phyloP scores from a whole-genome alignment of 768 basidiomycete species.

The Boletus pseudopeckii region DNA sequence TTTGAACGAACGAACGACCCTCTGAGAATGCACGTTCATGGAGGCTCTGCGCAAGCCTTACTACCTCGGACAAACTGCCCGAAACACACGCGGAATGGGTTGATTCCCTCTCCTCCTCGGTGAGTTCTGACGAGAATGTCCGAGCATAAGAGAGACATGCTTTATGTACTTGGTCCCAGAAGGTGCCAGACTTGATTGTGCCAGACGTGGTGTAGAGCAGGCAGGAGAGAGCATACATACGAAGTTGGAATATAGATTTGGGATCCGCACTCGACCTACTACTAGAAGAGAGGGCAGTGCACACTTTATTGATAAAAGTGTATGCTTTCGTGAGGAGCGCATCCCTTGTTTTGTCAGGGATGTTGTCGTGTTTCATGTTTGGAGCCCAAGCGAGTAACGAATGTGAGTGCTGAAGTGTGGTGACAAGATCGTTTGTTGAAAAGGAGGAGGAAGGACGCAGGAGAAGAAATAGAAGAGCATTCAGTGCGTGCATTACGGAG shows the following conservation, averaged over 20 bases:
- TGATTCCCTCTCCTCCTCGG: slow-evolving; percentile 27
- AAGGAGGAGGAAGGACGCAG: slow-evolving; percentile 17
- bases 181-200: slow-evolving; percentile 47
- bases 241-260: slow-evolving; percentile 35
- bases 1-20: slow-evolving; percentile 52
- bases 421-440: slow-evolving; percentile 24
- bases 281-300: slow-evolving; percentile 31
- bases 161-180: slow-evolving; percentile 70
- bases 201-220: slow-evolving; percentile 47
- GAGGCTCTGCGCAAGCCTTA: slow-evolving; percentile 37
- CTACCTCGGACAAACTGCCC: slow-evolving; percentile 41
- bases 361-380: slow-evolving; percentile 26
- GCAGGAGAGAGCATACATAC: slow-evolving; percentile 45
- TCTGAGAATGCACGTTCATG: slow-evolving; percentile 41
- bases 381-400: slow-evolving; percentile 56
- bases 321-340: slow-evolving; percentile 59
- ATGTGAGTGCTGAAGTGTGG: slow-evolving; percentile 27
- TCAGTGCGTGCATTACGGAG: slow-evolving; percentile 55
- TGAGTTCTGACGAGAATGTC: slow-evolving; percentile 13
- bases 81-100: slow-evolving; percentile 37
- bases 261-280: slow-evolving; percentile 9
- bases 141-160: slow-evolving; percentile 37
- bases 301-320: slow-evolving; percentile 42
- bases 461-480: slow-evolving; percentile 34
- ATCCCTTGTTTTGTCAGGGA: slow-evolving; percentile 55